Conservation (phyloP, 1,284 basidiomycete species). For the Xerocomus minutiporus region DNA sequence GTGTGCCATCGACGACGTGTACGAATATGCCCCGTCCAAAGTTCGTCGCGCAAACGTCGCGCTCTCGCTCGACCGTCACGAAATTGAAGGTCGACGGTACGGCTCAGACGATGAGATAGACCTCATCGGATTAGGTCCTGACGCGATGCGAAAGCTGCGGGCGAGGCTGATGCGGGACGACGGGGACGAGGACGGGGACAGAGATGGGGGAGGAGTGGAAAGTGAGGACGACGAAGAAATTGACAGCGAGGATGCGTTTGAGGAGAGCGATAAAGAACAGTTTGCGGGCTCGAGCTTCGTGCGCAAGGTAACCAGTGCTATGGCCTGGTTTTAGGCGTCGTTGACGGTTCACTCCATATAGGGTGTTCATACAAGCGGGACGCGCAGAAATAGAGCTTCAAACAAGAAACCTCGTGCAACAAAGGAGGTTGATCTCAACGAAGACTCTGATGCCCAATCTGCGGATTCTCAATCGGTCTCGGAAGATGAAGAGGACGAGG, state of each 20-base stretch:
- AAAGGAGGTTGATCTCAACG: conserved; percentile 53
- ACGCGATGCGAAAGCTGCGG: conserved; percentile 35
- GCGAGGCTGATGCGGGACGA: conserved; percentile 58
- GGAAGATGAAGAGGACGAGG: conserved; percentile 36
- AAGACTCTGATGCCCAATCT: conserved; percentile 44
- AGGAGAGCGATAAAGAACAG: conserved; percentile 76
- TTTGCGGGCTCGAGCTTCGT: conserved; percentile 64
- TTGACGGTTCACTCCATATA: conserved; percentile 8
- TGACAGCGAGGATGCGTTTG: conserved; percentile 69
- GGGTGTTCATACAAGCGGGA: conserved; percentile 1
- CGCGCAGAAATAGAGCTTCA: conserved; percentile 9
- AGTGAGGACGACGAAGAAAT: conserved; percentile 35
- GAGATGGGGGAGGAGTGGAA: conserved; percentile 38
- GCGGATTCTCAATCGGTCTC: conserved; percentile 28
- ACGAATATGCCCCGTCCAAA: conserved; percentile 57
- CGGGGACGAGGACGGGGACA: conserved; percentile 44
- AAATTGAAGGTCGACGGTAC: conserved; percentile 38
- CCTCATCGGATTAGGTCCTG: conserved; percentile 33
- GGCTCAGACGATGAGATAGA: conserved; percentile 39
- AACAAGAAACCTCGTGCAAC: conserved; percentile 13
- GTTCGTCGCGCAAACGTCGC: conserved; percentile 51
- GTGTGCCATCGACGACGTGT: conserved; percentile 44
- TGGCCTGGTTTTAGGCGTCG: not conserved
- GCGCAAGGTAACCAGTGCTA: conserved; percentile 34
- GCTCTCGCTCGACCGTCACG: conserved; percentile 56